Conservation (phyloP, 768 basidiomycete species). For the Boletus tylopilopsis region DNA sequence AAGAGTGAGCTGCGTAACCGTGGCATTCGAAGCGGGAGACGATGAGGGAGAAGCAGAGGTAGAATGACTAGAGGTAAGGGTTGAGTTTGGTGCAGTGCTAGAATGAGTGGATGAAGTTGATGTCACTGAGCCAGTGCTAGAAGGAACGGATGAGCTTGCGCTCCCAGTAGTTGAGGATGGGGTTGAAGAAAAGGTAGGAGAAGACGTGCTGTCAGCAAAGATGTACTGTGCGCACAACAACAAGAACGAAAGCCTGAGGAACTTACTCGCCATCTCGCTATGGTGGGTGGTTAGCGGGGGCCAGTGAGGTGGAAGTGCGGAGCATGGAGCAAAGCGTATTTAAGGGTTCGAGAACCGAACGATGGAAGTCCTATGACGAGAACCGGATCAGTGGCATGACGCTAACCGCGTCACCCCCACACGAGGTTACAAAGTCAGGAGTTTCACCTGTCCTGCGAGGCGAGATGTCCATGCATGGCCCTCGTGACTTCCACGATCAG, state of each 20-base stretch:
- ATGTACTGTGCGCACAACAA: conserved; percentile 10
- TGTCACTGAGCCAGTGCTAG: background rate
- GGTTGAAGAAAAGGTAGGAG: background rate
- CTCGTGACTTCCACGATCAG: conserved; percentile 2
- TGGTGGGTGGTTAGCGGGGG: background rate
- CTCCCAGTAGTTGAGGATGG: background rate
- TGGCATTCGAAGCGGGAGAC: background rate
- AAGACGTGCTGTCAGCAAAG: background rate
- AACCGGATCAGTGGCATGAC: background rate
- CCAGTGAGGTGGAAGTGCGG: background rate
- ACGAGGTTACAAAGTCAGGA: background rate
- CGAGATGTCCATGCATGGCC: background rate
- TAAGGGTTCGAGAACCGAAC: background rate
- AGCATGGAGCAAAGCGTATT: background rate
- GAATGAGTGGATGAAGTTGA: conserved; percentile 4
- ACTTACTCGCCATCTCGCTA: conserved; percentile 16
- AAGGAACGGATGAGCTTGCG: background rate
- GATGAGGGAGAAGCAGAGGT: conserved; percentile 12
- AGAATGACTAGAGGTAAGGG: background rate
- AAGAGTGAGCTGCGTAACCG: conserved; percentile 26
- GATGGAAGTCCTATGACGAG: background rate
- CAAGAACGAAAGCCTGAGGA: conserved; percentile 11
- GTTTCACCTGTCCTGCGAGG: background rate
- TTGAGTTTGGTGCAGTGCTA: background rate
- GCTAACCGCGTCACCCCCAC: background rate